Evolutionary conservation across 768 basidiomycete species (phyloP).

Genomic region (Chalciporus sphaerocephalus): DNA sequence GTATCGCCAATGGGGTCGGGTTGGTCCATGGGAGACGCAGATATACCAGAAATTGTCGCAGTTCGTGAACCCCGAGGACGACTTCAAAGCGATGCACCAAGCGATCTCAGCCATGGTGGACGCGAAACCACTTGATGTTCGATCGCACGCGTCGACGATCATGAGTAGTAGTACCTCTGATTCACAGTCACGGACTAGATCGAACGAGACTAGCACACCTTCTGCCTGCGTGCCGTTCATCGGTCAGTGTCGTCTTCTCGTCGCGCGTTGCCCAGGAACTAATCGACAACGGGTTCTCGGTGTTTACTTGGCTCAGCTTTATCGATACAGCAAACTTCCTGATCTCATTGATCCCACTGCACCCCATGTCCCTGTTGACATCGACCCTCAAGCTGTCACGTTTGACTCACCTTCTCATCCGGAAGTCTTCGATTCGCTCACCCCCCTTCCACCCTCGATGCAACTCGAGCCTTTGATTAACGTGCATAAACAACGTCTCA

Average conservation of each 20-base stretch:
- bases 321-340: constrained; percentile 61
- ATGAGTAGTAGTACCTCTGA: constrained; percentile 44
- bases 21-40: constrained; percentile 67
- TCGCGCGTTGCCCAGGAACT: not conserved
- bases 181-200: constrained; percentile 34
- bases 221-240: constrained; percentile 79
- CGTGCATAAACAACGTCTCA: constrained; percentile 81
- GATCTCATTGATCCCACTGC: constrained; percentile 82
- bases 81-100: constrained; percentile 73
- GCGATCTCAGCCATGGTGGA: constrained; percentile 62
- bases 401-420: constrained; percentile 71
- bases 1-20: constrained; percentile 59
- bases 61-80: constrained; percentile 58
- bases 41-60: constrained; percentile 68
- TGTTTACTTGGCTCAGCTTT: constrained; percentile 70
- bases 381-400: constrained; percentile 57
- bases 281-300: constrained; percentile 40
- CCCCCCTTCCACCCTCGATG: constrained; percentile 70
- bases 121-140: constrained; percentile 53
- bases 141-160: constrained; percentile 51
- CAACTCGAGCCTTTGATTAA: constrained; percentile 83
- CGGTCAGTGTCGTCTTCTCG: constrained; percentile 41
- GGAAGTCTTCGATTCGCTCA: constrained; percentile 71
- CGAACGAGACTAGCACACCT: constrained; percentile 41
- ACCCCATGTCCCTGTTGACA: constrained; percentile 61